Percentiles rank a stretch among this genome's conserved stretches.
These are phyloP conservation scores for Suillus occidentalis DNA, from an alignment of 768 basidiomycete species.

Conservation along the genomic window DNA sequence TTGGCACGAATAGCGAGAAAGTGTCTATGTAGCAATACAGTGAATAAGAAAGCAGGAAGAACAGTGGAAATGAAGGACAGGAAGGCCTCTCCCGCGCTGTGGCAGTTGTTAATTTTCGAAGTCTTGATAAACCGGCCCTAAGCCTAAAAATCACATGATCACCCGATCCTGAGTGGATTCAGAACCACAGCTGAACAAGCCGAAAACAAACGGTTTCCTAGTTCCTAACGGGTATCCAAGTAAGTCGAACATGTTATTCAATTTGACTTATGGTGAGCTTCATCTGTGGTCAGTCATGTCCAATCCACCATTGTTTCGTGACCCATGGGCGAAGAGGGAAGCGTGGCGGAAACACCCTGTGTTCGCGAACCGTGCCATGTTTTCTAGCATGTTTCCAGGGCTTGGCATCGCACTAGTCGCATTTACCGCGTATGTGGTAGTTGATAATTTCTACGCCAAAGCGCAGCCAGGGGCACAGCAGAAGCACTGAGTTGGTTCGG, in stretches of 20 bases:
- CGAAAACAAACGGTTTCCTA: not conserved
- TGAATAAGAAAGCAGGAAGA: slow-evolving; percentile 26
- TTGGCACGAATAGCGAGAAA: slow-evolving; percentile 10
- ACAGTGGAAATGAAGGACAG: slow-evolving; percentile 30
- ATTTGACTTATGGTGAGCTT: not conserved
- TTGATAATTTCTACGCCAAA: slow-evolving; percentile 67
- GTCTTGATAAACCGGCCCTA: slow-evolving; percentile 59
- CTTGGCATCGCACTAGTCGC: slow-evolving; percentile 91
- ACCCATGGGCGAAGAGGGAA: slow-evolving; percentile 93
- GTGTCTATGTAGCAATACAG: slow-evolving; percentile 27
- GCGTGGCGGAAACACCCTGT: slow-evolving; percentile 92
- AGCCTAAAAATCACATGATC: slow-evolving; percentile 30
- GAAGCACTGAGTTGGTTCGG: slow-evolving; percentile 9
- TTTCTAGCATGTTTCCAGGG: slow-evolving; percentile 90
- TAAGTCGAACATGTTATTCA: not conserved
- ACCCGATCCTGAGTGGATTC: slow-evolving; percentile 8
- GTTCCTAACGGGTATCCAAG: not conserved
- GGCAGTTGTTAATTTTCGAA: slow-evolving; percentile 35
- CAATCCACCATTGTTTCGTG: slow-evolving; percentile 75
- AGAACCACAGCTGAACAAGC: slow-evolving; percentile 2
- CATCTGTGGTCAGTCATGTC: slow-evolving; percentile 41
- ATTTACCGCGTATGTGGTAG: slow-evolving; percentile 88
- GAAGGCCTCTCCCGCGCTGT: slow-evolving; percentile 19
- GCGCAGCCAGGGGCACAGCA: slow-evolving; percentile 26
- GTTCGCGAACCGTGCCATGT: slow-evolving; percentile 84